Evolutionary conservation across 2,329 filamentous ascomycete genomes (phyloP), one percentile per base, ranked within the genome.

Genomic region (Knufia fluminis): DNA sequence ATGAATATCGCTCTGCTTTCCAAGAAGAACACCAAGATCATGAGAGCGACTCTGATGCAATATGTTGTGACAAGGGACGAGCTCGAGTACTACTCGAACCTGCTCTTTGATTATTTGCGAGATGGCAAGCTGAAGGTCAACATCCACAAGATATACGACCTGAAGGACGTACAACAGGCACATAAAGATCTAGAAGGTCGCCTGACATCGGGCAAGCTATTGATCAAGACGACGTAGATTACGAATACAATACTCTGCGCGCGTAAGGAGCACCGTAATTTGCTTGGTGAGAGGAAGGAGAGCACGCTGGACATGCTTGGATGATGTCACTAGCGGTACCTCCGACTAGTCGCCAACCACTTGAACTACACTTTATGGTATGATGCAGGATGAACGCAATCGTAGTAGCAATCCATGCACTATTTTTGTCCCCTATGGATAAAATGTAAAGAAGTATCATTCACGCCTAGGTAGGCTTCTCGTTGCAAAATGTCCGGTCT

Each of bases 191-290:
- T 96, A 39, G 85, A 94, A 68, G 78, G 85, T 36, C 75, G 89
- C 59, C 86, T 83, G 72, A 92, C 87, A 1, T 86, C 80, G 9
- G 90, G 90, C 16, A 95, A 95, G 72, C 66, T 94, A 54, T 65
- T 96, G 49, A 65, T 95, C 61, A 82, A 82, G 68, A 76, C 80
- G 41, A 82, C 60, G 62, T 44, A 53, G 22, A 28, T 48, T 9
- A 38, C 16, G 10, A 28, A 20, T 8, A 17, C 41, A 44, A 24
- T 8, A 4, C 22, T 22, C 38, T 24, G 10, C 10, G 16, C 9
- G 16, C 10, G 4, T 22, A 9, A 17, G 22, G 22, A 19, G 10
- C 16, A 6, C 22, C 33, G 16, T 14, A n/a, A n/a, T n/a, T n/a
- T n/a, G n/a, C 33, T 36, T 36, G 9, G n/a, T 4, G 33, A 36